Evolutionary conservation across 495 filamentous ascomycete species (phyloP), one percentile per base, ranked within the genome.

Genomic region (Geopyxis carbonaria): DNA sequence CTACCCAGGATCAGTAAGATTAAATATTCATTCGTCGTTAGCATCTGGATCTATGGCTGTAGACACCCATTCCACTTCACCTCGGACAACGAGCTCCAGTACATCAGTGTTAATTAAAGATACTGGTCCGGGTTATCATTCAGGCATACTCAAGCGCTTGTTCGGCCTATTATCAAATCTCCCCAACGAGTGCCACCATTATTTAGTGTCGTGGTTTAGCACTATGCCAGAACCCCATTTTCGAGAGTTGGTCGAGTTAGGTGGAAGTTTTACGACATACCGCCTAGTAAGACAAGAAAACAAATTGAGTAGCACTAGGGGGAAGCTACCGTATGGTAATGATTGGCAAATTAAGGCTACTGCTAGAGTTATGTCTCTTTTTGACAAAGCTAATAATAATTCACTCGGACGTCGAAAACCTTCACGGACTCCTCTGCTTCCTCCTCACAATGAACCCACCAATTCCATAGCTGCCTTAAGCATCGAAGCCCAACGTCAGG

Each of bases 271-370:
- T 50, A 69, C 93, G 8, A 83, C 81, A 1, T 83, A 92, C 55
- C 68, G 86, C 10, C 60, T 94, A 31, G 71, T 64, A 19, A 74
- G 82, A 22, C 78, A 86, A 50, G 73, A 71, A 14, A 76, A 75
- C 38, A 79, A 72, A 49, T 16, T 16, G 37, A 21, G 22, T 38
- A 34, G 43, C 33, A 0, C 13, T 16, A 55, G 59, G 9, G 64
- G 65, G 11, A 64, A 72, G 10, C 65, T 76, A 0, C 54, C 73
- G 0, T 93, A 93, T 48, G 66, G 69, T 18, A 82, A 87, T 37
- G 87, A 93, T 51, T 94, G 86, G 86, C 86, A 94, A 58, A 72
- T 93, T 28, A 78, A 75, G 49, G 78, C 79, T 15, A 80, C 78
- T 9, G 77, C 83, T 4, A 74, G 75, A 45, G 70, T 92, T 1